A percentile compares a stretch with the other conserved stretches of the same genome.
Conservation (phyloP, 257 asterid genomes). For the Nicotiana benthamiana region DNA sequence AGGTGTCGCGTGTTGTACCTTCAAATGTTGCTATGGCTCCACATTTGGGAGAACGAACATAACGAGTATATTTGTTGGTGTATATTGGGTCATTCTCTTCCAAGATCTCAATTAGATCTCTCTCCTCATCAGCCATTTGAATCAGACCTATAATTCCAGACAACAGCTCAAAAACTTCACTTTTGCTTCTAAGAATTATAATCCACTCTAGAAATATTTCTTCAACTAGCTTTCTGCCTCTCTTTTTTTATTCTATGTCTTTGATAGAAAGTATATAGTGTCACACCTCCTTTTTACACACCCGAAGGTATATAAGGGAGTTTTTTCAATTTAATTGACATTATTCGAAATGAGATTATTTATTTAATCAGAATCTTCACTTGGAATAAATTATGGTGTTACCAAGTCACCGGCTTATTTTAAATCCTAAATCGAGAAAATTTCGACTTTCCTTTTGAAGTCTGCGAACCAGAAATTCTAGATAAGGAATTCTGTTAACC, state of each 20-base stretch:
- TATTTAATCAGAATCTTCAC: no score
- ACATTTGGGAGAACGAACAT: constrained; percentile 70
- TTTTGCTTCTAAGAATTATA: neutral
- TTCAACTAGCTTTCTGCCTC: neutral
- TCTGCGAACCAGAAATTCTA: no score
- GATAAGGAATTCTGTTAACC: no score
- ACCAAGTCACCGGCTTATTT: no score
- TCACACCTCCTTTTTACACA: no score
- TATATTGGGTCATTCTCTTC: constrained; percentile 56
- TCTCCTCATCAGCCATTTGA: constrained; percentile 56
- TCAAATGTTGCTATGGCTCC: constrained; percentile 93
- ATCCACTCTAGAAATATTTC: neutral
- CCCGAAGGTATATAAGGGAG: no score
- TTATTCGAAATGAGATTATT: no score
- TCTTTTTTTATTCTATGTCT: neutral
- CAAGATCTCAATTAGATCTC: constrained; percentile 60
- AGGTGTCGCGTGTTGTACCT: constrained; percentile 88
- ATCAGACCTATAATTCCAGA: neutral
- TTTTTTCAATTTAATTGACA: no score
- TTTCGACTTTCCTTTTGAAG: no score
- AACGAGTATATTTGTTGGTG: constrained; percentile 50
- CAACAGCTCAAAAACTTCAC: neutral
- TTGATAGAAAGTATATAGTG: neutral
- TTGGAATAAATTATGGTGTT: no score
- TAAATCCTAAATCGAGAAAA: no score